Evolutionary conservation across 2,329 filamentous ascomycete genomes (phyloP), one percentile per base, ranked within the genome.

Genomic region (Ciborinia camelliae): DNA sequence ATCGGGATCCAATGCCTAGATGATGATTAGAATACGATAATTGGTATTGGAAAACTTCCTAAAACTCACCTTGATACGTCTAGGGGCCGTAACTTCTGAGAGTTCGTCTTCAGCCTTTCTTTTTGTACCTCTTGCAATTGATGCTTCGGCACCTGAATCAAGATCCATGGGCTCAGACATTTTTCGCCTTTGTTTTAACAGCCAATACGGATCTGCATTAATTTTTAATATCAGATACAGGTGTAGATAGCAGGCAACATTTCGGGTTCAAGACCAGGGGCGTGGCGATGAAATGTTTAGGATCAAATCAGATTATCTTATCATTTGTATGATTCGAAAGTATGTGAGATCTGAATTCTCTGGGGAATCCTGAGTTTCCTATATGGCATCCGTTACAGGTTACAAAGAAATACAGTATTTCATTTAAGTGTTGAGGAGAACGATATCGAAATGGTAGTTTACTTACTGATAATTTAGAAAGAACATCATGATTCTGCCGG

Each of bases 1-100:
- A 79, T 95, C 90, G 68, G 90, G 88, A 73, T 96, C 91, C 32
- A 99, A 84, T 18, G 94, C 90, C 88, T 96, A 76, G 72, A n/a
- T 74, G 71, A 65, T 73, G 43, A 73, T 70, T 52, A 75, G 65
- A 59, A 69, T n/a, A 26, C 15, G n/a, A 58, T 26, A 37, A 45
- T 41, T 14, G 60, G 43, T 41, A 43, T 37, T 51, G 14, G n/a
- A 35, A 39, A 45, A 50, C 6, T 20, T 23, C 23, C 18, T 41
- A 9, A 37, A 60, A 57, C 74, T 60, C 73, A 79, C 80, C 75
- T 79, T 79, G 66, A 82, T 82, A 54, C 80, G 81, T 71, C 81
- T 80, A 20, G 82, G 81, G 55, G 77, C 77, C 41, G 71, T 78
- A 68, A 67, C 75, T 68, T 63, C 69, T 58, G 76, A 67, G 23